Conservation (phyloP, 345 rosid species). For the Ceriops zippeliana region DNA sequence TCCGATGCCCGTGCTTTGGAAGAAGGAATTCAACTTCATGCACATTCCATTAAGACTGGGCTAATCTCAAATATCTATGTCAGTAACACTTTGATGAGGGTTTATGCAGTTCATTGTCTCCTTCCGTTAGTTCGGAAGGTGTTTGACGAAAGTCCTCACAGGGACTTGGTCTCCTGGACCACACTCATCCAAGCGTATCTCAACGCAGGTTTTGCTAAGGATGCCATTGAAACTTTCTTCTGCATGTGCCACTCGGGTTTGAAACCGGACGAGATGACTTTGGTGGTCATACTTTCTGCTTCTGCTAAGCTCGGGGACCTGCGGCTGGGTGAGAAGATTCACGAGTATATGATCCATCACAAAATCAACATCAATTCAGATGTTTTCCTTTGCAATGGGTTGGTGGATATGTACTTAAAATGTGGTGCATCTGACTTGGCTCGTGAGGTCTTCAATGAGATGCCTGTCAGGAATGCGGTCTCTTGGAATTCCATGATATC, state of each 20-base stretch:
- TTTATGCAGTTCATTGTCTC: constrained; percentile 39
- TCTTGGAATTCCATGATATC: constrained; percentile 57
- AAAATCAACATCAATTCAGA: constrained; percentile 32
- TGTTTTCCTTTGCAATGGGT: constrained; percentile 43
- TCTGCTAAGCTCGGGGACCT: constrained; percentile 45
- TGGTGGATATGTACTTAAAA: constrained; percentile 48
- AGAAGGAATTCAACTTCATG: constrained; percentile 43
- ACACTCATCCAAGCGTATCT: constrained; percentile 48
- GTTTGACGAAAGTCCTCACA: constrained; percentile 31
- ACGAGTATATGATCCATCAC: constrained; percentile 19
- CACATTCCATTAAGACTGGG: constrained; percentile 34
- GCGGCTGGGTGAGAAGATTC: constrained; percentile 39
- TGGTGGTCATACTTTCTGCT: constrained; percentile 48
- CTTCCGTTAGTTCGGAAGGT: constrained; percentile 29
- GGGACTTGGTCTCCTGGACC: constrained; percentile 53
- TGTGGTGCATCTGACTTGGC: constrained; percentile 35
- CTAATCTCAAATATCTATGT: constrained; percentile 37
- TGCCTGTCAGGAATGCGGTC: constrained; percentile 46
- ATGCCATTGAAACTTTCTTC: constrained; percentile 35
- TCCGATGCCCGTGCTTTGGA: constrained; percentile 22
- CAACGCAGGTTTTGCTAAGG: constrained; percentile 29
- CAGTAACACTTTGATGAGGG: constrained; percentile 41
- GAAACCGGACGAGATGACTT: constrained; percentile 35
- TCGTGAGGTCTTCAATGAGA: constrained; percentile 29
- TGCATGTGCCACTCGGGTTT: constrained; percentile 30